Conservation (phyloP, 768 basidiomycete genomes). For the Gelatoporia subvermispora region DNA sequence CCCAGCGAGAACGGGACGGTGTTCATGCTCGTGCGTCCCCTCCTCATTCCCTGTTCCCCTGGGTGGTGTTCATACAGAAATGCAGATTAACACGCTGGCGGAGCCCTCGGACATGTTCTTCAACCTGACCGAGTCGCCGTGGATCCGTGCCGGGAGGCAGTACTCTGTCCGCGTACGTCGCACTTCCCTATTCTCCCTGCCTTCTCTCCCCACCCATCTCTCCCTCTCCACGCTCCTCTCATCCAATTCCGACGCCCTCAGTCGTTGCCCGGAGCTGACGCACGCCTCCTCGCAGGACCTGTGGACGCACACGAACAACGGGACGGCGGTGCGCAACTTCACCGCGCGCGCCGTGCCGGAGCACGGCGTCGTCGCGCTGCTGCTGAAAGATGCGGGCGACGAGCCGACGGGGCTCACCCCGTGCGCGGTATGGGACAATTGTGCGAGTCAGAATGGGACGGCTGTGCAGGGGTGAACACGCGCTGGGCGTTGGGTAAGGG, state of each 20-base stretch:
- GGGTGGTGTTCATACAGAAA: neutral
- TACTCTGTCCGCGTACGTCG: constrained; percentile 54
- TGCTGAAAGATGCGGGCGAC: constrained; percentile 60
- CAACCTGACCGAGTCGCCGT: constrained; percentile 62
- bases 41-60: neutral
- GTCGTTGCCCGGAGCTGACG: neutral
- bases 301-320: constrained; percentile 67
- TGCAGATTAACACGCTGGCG: constrained; percentile 53
- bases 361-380: constrained; percentile 65
- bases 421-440: constrained; percentile 26
- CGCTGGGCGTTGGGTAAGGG: no score
- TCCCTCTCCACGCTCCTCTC: no score
- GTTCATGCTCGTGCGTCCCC: constrained; percentile 51
- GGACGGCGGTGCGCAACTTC: constrained; percentile 56
- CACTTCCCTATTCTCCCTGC: constrained; percentile 3
- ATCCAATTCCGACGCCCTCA: no score
- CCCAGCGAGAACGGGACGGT: constrained; percentile 57
- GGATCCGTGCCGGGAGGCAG: constrained; percentile 61
- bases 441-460: constrained; percentile 4
- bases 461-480: neutral
- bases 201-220: neutral
- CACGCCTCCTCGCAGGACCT: constrained; percentile 43
- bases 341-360: constrained; percentile 52
- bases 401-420: constrained; percentile 56
- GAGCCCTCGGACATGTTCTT: constrained; percentile 53